A percentile compares a stretch with the other conserved stretches of the same genome.
Evolutionary conservation across 768 basidiomycete species (phyloP).

Genomic region (Phanerochaete sordida): DNA sequence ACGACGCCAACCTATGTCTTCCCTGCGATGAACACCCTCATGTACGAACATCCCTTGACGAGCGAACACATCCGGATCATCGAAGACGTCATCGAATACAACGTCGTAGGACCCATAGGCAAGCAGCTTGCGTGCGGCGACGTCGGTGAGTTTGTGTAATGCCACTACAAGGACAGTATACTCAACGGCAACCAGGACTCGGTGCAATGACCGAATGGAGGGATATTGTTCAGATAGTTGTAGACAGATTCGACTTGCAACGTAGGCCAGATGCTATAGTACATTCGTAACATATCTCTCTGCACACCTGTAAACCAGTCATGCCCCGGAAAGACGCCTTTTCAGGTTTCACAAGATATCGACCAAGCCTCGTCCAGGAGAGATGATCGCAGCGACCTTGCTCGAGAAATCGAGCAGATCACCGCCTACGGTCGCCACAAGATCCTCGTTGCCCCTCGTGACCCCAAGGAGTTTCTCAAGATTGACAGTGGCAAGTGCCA

Average conservation of each 20-base stretch:
- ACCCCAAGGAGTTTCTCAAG: constrained; percentile 40
- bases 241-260: constrained; percentile 41
- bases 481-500: constrained; percentile 39
- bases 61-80: constrained; percentile 76
- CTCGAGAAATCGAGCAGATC: constrained; percentile 33
- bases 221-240: constrained; percentile 77
- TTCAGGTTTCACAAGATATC: constrained; percentile 21
- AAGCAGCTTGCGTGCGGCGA: constrained; percentile 92
- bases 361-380: constrained; percentile 21
- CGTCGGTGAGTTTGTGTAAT: constrained; percentile 51
- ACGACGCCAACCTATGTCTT: constrained; percentile 87
- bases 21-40: constrained; percentile 98
- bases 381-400: constrained; percentile 38
- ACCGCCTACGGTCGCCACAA: constrained; percentile 32
- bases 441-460: constrained; percentile 16
- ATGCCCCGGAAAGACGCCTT: too few relatives aligned
- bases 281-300: background rate
- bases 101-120: constrained; percentile 82
- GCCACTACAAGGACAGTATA: background rate
- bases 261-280: background rate
- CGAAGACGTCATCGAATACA: constrained; percentile 72
- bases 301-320: background rate
- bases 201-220: constrained; percentile 98
- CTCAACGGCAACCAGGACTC: constrained; percentile 45
- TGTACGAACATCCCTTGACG: constrained; percentile 95